A percentile compares a stretch with the other conserved stretches of the same genome.
phyloP scores from a whole-genome alignment of 495 filamentous ascomycete species.

The Aspergillus ostianus region DNA sequence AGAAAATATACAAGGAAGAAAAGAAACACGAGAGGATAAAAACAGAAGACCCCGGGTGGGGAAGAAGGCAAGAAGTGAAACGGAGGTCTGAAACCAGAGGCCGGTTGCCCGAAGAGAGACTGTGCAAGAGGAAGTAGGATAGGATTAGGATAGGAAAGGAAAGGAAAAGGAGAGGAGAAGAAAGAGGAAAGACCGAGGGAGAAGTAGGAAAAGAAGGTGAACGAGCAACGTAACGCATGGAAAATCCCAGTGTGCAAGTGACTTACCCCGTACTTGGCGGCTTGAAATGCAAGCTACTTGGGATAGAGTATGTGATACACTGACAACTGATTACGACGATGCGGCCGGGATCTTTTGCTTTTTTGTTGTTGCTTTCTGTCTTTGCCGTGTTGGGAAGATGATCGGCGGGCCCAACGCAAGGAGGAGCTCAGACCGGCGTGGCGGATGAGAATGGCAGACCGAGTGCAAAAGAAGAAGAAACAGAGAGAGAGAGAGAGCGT shows the following conservation, averaged over 20 bases:
- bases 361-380: slow-evolving; percentile 6
- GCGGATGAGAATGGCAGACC: not conserved
- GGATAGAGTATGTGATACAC: slow-evolving; percentile 1
- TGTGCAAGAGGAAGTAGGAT: not conserved
- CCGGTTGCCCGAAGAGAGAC: not conserved
- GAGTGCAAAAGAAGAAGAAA: not conserved
- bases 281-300: not conserved
- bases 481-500: not conserved
- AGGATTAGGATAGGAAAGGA: not conserved
- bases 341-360: slow-evolving; percentile 11
- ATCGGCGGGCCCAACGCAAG: slow-evolving; percentile 22
- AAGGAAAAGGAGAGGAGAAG: not conserved
- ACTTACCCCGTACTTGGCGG: not conserved
- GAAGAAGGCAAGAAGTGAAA: not conserved
- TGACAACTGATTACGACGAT: not conserved
- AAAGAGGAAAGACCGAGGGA: not conserved
- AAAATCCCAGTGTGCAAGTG: not conserved
- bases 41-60: not conserved
- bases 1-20: not conserved
- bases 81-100: not conserved
- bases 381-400: slow-evolving; percentile 8
- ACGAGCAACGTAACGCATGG: not conserved
- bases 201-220: not conserved
- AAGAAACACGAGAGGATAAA: not conserved
- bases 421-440: slow-evolving; percentile 12